phyloP scores from a whole-genome alignment of 2,329 filamentous ascomycete genomes.

The Penicillium occitanis region DNA sequence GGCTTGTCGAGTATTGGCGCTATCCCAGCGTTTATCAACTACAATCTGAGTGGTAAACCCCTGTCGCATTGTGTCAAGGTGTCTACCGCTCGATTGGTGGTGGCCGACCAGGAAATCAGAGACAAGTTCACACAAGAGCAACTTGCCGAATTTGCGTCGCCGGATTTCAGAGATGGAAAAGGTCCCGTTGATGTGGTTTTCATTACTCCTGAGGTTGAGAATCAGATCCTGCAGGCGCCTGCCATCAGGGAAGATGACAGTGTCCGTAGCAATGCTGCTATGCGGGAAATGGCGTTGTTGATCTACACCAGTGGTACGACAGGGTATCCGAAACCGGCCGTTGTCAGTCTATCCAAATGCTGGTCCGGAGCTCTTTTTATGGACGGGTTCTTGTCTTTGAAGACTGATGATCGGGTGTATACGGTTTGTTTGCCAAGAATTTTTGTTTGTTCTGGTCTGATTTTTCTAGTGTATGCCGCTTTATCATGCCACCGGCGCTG shows the following conservation, averaged over 20 bases:
- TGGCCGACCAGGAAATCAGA: constrained; percentile 68
- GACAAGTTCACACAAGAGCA: constrained; percentile 50
- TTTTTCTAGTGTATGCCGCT: constrained; percentile 72
- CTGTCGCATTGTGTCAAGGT: constrained; percentile 72
- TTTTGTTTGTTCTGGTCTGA: neutral
- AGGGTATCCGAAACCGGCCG: constrained; percentile 75
- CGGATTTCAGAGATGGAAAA: constrained; percentile 44
- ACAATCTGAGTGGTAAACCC: constrained; percentile 71
- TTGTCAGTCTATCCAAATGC: constrained; percentile 71
- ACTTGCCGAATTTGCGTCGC: constrained; percentile 39
- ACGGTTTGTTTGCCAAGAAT: constrained; percentile 54
- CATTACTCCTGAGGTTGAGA: constrained; percentile 59
- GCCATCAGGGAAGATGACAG: constrained; percentile 60
- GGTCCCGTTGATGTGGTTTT: constrained; percentile 59
- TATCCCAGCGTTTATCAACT: constrained; percentile 83
- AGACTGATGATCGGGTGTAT: constrained; percentile 67
- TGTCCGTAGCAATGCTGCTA: constrained; percentile 52
- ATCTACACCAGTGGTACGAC: constrained; percentile 88
- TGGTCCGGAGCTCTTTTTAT: constrained; percentile 56
- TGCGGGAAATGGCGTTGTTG: constrained; percentile 64
- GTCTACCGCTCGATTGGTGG: constrained; percentile 64
- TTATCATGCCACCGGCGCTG: constrained; percentile 76
- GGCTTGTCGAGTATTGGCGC: constrained; percentile 82
- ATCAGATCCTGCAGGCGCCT: constrained; percentile 53
- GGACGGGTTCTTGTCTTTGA: constrained; percentile 58